A percentile compares a stretch with the other conserved stretches of the same genome.
Evolutionary conservation across 495 filamentous ascomycete genomes (phyloP).

Genomic region (Penicillium goetzii): DNA sequence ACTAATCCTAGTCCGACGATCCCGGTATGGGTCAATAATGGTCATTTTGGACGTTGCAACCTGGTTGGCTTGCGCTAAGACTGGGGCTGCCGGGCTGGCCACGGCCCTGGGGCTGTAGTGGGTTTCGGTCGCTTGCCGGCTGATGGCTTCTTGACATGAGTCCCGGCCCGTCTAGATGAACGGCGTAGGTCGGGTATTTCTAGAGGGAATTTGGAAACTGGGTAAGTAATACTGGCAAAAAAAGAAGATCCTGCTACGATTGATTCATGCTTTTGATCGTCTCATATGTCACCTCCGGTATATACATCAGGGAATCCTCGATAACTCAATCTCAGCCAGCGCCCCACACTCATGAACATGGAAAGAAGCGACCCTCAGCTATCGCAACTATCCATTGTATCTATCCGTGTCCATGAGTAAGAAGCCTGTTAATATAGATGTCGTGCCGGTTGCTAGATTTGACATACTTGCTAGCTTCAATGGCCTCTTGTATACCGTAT

Average conservation of each 20-base stretch:
- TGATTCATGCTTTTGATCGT: too few relatives aligned
- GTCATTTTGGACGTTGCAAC: not conserved
- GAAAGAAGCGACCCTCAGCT: not conserved
- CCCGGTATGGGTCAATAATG: not conserved
- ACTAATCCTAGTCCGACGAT: conserved; percentile 1
- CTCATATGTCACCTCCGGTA: too few relatives aligned
- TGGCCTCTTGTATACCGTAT: too few relatives aligned
- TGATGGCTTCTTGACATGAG: not conserved
- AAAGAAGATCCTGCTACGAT: too few relatives aligned
- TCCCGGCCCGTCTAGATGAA: too few relatives aligned
- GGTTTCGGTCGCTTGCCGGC: not conserved
- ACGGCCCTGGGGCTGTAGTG: not conserved
- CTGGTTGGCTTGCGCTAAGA: not conserved
- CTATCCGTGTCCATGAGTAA: not conserved
- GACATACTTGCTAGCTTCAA: too few relatives aligned
- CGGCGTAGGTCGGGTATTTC: too few relatives aligned
- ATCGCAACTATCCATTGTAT: not conserved
- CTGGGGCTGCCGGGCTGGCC: conserved; percentile 2
- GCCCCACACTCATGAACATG: not conserved
- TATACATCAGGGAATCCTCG: not conserved
- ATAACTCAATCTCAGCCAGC: not conserved
- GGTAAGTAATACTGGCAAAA: too few relatives aligned
- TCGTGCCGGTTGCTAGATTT: too few relatives aligned
- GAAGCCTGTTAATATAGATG: too few relatives aligned
- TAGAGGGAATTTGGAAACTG: too few relatives aligned